Evolutionary conservation across 805 yeast genomes (phyloP).

Genomic region (Schwanniomyces occidentalis): DNA sequence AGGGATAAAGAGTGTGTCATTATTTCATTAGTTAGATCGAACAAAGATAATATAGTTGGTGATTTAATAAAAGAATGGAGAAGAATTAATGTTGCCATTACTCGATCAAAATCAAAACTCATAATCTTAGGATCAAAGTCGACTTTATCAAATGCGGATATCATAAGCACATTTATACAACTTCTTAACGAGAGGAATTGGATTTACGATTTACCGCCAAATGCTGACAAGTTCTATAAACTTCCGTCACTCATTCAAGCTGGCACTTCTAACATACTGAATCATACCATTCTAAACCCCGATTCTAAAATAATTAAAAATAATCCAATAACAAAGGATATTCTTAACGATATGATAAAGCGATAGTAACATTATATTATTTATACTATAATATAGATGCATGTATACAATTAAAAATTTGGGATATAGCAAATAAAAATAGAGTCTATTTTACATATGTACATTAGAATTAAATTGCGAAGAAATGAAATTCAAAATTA

Average conservation of each 20-base stretch:
- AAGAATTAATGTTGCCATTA: conserved; percentile 90
- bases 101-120: conserved; percentile 83
- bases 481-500: conserved; percentile 34
- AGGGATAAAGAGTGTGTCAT: conserved; percentile 91
- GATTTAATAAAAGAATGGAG: conserved; percentile 85
- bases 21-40: conserved; percentile 86
- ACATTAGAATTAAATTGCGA: conserved; percentile 28
- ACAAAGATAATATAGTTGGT: conserved; percentile 65
- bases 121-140: conserved; percentile 77
- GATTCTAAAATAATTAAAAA: conserved; percentile 16
- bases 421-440: too few species aligned
- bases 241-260: conserved; percentile 13
- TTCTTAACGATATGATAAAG: conserved; percentile 31
- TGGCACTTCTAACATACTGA: not conserved
- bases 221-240: conserved; percentile 40
- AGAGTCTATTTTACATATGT: conserved; percentile 6
- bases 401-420: too few species aligned
- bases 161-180: conserved; percentile 60
- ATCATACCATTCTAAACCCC: too few species aligned
- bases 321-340: conserved; percentile 27
- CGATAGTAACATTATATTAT: too few species aligned
- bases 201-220: conserved; percentile 57
- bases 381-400: too few species aligned
- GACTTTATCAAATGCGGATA: conserved; percentile 54
- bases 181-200: conserved; percentile 59